Percentiles rank a stretch among this genome's conserved stretches.
Conservation (phyloP, 164 flowering plant genomes). For the Berberis vulgaris region DNA sequence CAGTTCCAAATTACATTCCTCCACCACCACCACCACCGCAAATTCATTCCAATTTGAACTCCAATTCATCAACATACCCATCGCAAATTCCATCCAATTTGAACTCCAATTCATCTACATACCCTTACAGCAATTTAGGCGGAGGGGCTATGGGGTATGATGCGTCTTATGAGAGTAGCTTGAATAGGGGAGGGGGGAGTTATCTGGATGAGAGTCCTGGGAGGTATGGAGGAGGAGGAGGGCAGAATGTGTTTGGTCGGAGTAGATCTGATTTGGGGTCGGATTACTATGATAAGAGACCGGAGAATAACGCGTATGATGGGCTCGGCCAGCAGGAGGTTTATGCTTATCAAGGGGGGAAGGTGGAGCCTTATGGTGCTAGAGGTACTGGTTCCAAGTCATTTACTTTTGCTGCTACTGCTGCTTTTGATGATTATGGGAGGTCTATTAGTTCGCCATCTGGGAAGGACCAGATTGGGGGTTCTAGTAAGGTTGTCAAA, state of each 20-base stretch:
- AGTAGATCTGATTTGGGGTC: slow-evolving; percentile 15
- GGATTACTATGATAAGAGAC: slow-evolving; percentile 13
- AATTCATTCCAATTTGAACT: slow-evolving; percentile 15
- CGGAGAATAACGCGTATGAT: slow-evolving; percentile 14
- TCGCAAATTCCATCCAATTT: slow-evolving; percentile 22
- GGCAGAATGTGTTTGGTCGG: slow-evolving; percentile 13
- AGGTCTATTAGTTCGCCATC: slow-evolving; percentile 36
- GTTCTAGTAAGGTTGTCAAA: slow-evolving; percentile 54
- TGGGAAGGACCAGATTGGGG: slow-evolving; percentile 16
- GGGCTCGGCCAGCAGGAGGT: slow-evolving; percentile 26
- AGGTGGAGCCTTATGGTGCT: slow-evolving; percentile 81
- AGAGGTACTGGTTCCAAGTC: slow-evolving; percentile 70
- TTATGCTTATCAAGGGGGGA: slow-evolving; percentile 68
- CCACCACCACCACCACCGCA: slow-evolving; percentile 15
- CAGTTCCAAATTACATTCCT: slow-evolving; percentile 13
- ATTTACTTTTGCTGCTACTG: slow-evolving; percentile 34
- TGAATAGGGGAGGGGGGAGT: slow-evolving; percentile 30
- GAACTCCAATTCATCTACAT: slow-evolving; percentile 16
- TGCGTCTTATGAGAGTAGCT: slow-evolving; percentile 27
- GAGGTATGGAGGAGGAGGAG: slow-evolving; percentile 34
- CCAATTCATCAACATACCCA: slow-evolving; percentile 14
- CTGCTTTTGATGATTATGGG: slow-evolving; percentile 83
- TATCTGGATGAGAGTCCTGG: slow-evolving; percentile 33
- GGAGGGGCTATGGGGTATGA: slow-evolving; percentile 15
- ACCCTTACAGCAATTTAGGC: not conserved